Evolutionary conservation across 345 rosid species (phyloP).

Genomic region (Turnera subulata): DNA sequence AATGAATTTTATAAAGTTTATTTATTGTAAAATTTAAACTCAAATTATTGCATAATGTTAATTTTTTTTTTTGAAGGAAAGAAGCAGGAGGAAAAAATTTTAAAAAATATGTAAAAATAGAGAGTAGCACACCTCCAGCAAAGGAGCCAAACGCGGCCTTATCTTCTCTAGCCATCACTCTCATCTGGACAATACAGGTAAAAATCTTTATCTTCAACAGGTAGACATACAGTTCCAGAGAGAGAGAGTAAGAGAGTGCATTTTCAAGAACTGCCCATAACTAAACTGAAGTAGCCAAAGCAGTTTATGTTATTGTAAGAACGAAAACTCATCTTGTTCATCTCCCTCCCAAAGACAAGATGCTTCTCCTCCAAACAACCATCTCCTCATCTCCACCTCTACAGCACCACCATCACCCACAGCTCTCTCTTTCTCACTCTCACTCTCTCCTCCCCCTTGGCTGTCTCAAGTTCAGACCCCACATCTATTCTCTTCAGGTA

Average conservation of each 20-base stretch:
- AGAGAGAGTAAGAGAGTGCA: not conserved
- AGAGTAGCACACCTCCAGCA: too few relatives aligned
- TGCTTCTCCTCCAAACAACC: constrained; percentile 55
- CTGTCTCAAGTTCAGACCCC: constrained; percentile 24
- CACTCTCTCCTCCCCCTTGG: constrained; percentile 23
- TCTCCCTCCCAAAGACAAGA: constrained; percentile 6
- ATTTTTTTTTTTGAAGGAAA: too few relatives aligned
- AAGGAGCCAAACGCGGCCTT: constrained; percentile 13
- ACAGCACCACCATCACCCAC: constrained; percentile 18
- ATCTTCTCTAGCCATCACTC: not conserved
- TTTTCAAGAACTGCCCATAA: not conserved
- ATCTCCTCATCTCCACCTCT: constrained; percentile 31
- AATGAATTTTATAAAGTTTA: too few relatives aligned
- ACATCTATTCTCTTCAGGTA: constrained; percentile 41
- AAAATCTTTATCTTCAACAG: constrained; percentile 19
- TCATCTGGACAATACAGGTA: not conserved
- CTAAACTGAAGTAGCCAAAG: not conserved
- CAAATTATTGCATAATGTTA: too few relatives aligned
- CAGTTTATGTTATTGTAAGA: constrained; percentile 18
- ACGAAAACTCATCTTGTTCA: too few relatives aligned
- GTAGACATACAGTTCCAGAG: constrained; percentile 8
- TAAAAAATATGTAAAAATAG: too few relatives aligned
- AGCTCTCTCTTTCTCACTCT: constrained; percentile 12
- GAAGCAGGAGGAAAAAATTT: too few relatives aligned
- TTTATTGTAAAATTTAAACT: too few relatives aligned